Conservation (phyloP, 208 protist genomes). For the Giardia muris region DNA sequence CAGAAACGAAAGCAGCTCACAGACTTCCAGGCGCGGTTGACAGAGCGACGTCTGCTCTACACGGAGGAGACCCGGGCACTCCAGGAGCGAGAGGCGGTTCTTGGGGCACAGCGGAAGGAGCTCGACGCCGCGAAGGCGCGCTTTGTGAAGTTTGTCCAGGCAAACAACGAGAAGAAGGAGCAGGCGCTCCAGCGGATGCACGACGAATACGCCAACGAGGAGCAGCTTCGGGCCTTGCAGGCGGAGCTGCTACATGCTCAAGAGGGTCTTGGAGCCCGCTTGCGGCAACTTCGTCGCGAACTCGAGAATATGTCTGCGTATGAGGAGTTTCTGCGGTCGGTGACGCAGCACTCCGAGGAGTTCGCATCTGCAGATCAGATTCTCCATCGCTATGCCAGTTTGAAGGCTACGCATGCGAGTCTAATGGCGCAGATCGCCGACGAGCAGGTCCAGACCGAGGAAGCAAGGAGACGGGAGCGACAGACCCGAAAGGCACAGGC, state of each 20-base stretch:
- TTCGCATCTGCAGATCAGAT: background rate
- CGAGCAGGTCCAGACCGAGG: background rate
- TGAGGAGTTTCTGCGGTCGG: background rate
- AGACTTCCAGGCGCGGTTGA: background rate
- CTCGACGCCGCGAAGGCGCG: background rate
- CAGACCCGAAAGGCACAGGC: background rate
- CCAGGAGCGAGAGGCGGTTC: background rate
- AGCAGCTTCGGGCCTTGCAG: background rate
- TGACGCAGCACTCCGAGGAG: background rate
- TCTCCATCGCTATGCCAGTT: background rate
- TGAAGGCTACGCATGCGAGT: background rate
- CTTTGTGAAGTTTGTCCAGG: background rate
- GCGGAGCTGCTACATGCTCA: background rate
- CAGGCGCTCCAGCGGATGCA: background rate
- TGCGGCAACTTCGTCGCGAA: background rate
- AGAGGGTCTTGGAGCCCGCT: background rate
- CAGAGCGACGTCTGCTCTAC: background rate
- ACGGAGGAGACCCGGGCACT: background rate
- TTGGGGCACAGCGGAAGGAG: background rate
- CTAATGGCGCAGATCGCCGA: background rate
- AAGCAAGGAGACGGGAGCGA: background rate
- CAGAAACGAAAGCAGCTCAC: conserved; percentile 1
- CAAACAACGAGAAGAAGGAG: background rate
- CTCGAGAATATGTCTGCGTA: background rate
- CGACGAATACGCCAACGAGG: background rate